Conservation (phyloP, 306 rosid species). For the Cotoneaster glaucophyllus region DNA sequence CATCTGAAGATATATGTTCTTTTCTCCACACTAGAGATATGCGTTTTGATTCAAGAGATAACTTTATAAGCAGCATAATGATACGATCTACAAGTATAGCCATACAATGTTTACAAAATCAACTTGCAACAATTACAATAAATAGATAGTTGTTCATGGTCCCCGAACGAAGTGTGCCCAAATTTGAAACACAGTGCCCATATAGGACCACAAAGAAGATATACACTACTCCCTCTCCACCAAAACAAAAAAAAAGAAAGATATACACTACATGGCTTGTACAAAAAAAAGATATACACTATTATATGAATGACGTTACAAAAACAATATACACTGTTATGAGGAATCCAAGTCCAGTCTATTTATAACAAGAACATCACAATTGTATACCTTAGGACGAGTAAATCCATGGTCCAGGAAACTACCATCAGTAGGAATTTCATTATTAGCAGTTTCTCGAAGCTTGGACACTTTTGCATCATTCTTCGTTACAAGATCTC, state of each 20-base stretch:
- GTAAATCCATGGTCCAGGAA: conserved; percentile 90
- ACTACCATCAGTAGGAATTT: conserved; percentile 28
- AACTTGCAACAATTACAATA: not conserved
- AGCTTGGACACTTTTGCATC: conserved; percentile 51
- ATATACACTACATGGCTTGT: no score
- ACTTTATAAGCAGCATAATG: not conserved
- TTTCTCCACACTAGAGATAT: not conserved
- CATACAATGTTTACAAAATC: not conserved
- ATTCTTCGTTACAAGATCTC: conserved; percentile 69
- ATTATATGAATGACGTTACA: no score
- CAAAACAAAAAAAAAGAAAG: no score
- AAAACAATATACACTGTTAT: no score
- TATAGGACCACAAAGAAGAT: not conserved
- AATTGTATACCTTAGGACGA: conserved; percentile 77
- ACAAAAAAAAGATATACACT: no score
- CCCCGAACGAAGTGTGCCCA: not conserved
- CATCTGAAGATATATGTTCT: not conserved
- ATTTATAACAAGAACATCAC: not conserved
- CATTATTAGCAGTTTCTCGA: conserved; percentile 34
- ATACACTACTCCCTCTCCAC: no score
- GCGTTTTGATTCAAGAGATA: not conserved
- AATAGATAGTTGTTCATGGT: not conserved
- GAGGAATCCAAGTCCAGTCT: not conserved
- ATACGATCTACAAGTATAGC: not conserved
- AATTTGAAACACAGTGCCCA: not conserved